Evolutionary conservation across 352 stramenopile genomes (phyloP), one percentile per base, ranked within the genome.

Genomic region (Globisporangium solare): DNA sequence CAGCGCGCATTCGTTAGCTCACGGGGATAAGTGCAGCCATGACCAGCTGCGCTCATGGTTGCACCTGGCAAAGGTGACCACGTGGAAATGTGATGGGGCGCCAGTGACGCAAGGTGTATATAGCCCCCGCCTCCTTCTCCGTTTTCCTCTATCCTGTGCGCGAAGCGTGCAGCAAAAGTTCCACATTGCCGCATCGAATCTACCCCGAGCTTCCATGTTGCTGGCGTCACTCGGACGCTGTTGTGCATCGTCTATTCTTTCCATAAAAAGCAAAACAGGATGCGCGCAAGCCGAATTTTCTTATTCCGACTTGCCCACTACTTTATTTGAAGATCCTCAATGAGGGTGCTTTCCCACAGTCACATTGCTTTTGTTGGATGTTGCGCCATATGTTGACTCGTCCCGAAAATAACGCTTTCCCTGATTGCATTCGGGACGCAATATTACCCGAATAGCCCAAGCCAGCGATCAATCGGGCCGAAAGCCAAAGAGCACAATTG

Each of bases 1-100:
- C 24, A 27, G 24, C n/a, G n/a, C n/a, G n/a, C n/a, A 27, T 27
- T 27, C 32, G 17, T 47, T 47, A 35, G 49, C 18, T 32, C 35
- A 18, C 32, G 41, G 7, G 50, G 37, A 47, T 55, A 47, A 45
- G 49, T 55, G 49, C 49, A 55, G 32, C 32, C 35, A 47, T 55
- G 49, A 32, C 22, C 48, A 45, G 48, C 49, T 54, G 49, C 32
- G 48, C 2, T 18, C 2, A 43, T 15, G 13, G 39, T 18, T 7
- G 39, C 39, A 43, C 39, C n/a, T 43, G 10, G 12, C 39, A 43
- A 43, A 43, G 10, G n/a, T n/a, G n/a, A 43, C 39, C 13, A n/a
- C 39, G 10, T 35, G 27, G 27, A 35, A 35, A 35, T 35, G 27
- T 35, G 17, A 43, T 43, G 39, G 17, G 39, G 2, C 39, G 17